phyloP scores from a whole-genome alignment of 1,139 yeast species.

The Kazachstania sp. region DNA sequence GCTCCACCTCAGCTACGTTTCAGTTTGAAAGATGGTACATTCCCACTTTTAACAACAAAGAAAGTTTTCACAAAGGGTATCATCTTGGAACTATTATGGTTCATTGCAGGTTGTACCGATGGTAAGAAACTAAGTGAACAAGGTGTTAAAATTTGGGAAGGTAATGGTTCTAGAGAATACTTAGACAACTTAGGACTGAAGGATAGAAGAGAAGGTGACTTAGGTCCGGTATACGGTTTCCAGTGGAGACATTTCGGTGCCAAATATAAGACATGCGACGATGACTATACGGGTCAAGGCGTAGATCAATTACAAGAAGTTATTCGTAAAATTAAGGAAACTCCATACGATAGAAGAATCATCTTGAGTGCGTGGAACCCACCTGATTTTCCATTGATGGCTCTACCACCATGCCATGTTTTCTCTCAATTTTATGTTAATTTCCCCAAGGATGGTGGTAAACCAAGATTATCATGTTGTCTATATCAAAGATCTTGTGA shows the following conservation, averaged over 20 bases:
- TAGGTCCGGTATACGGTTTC: constrained; percentile 97
- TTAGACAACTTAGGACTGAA: constrained; percentile 74
- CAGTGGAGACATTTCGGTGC: constrained; percentile 99
- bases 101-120: constrained; percentile 81
- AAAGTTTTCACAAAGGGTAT: constrained; percentile 86
- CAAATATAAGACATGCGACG: constrained; percentile 71
- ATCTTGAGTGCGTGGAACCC: constrained; percentile 98
- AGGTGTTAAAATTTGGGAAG: constrained; percentile 97
- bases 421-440: constrained; percentile 91
- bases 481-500: constrained; percentile 97
- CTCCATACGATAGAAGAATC: constrained; percentile 90
- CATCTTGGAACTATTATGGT: constrained; percentile 86
- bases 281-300: constrained; percentile 82
- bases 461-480: constrained; percentile 72
- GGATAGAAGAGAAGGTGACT: constrained; percentile 81
- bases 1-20: constrained; percentile 96
- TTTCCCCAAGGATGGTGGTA: constrained; percentile 47
- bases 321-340: constrained; percentile 68
- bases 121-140: constrained; percentile 67
- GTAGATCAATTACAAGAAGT: constrained; percentile 81
- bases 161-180: constrained; percentile 93
- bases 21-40: constrained; percentile 56
- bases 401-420: constrained; percentile 96
- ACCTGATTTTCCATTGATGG: constrained; percentile 87
- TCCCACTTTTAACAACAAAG: constrained; percentile 92